Evolutionary conservation across 2,329 filamentous ascomycete genomes (phyloP).

Genomic region (Aspergillus sp.): DNA sequence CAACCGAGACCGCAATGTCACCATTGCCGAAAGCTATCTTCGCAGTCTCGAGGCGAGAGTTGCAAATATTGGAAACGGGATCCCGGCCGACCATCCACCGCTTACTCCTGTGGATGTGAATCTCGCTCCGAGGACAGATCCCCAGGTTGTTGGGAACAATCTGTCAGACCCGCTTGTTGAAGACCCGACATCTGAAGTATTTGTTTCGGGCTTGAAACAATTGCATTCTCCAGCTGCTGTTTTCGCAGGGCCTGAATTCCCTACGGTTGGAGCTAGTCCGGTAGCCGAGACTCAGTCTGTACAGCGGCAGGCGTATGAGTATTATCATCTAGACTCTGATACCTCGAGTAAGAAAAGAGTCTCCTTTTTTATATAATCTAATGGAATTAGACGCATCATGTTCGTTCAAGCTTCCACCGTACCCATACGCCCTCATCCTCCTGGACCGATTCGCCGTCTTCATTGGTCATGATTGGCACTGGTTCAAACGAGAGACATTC

Average conservation of each 20-base stretch:
- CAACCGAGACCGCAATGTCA: not conserved
- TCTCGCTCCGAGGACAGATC: not conserved
- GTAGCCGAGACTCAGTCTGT: not conserved
- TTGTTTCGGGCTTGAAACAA: not conserved
- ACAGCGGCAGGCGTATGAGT: not conserved
- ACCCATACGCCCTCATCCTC: not conserved
- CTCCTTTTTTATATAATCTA: not conserved
- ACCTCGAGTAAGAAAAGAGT: not conserved
- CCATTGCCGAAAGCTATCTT: not conserved
- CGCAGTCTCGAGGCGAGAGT: not conserved
- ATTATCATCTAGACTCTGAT: not conserved
- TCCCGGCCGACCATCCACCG: not conserved
- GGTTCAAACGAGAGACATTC: not conserved
- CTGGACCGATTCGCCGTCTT: not conserved
- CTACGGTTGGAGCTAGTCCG: not conserved
- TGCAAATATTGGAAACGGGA: not conserved
- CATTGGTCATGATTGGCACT: conserved; percentile 4
- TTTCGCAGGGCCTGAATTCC: not conserved
- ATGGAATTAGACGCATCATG: not conserved
- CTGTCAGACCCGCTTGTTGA: not conserved
- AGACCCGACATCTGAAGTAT: not conserved
- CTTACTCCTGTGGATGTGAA: not conserved
- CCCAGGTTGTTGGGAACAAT: not conserved
- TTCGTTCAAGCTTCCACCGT: not conserved
- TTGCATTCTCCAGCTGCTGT: not conserved